These are phyloP conservation scores for Fusarium torulosum DNA, from an alignment of 2,329 filamentous ascomycete genomes.

Conservation along the genomic window DNA sequence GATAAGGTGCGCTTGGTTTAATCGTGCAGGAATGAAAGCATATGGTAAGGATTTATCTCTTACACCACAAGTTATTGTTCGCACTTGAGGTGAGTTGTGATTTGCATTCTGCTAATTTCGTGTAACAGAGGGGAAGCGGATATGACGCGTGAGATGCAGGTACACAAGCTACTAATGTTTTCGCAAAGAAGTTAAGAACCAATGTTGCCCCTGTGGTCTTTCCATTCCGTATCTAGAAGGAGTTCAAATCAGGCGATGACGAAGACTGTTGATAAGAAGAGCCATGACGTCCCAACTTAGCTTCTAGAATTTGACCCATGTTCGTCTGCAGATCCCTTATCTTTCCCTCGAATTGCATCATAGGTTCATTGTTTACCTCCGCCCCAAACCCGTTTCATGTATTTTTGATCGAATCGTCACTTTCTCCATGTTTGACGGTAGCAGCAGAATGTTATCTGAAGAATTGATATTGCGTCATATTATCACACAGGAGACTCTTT, in stretches of 20 bases:
- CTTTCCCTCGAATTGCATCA: slow-evolving; percentile 19
- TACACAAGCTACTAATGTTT: not conserved
- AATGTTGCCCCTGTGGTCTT: not conserved
- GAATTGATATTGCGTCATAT: slow-evolving; percentile 27
- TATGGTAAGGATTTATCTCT: not conserved
- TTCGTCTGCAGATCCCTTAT: slow-evolving; percentile 1
- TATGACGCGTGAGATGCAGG: not conserved
- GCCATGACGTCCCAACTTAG: slow-evolving; percentile 22
- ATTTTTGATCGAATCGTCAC: not conserved
- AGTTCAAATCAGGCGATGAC: not conserved
- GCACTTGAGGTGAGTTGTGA: not conserved
- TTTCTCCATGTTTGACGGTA: not conserved
- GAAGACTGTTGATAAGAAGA: not conserved
- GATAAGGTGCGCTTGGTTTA: not conserved
- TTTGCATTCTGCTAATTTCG: not conserved
- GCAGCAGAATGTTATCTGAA: not conserved
- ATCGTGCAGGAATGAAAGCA: slow-evolving; percentile 9
- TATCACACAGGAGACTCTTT: slow-evolving; percentile 1
- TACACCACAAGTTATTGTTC: not conserved
- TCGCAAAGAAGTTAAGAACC: not conserved
- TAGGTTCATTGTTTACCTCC: slow-evolving; percentile 2
- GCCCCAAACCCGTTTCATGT: not conserved
- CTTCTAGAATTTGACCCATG: not conserved
- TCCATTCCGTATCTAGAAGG: not conserved
- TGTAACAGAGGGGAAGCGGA: not conserved